Percentiles rank a stretch among this genome's conserved stretches.
Evolutionary conservation across 2,329 filamentous ascomycete species (phyloP).

Genomic region (Mollisiaceae sp.): DNA sequence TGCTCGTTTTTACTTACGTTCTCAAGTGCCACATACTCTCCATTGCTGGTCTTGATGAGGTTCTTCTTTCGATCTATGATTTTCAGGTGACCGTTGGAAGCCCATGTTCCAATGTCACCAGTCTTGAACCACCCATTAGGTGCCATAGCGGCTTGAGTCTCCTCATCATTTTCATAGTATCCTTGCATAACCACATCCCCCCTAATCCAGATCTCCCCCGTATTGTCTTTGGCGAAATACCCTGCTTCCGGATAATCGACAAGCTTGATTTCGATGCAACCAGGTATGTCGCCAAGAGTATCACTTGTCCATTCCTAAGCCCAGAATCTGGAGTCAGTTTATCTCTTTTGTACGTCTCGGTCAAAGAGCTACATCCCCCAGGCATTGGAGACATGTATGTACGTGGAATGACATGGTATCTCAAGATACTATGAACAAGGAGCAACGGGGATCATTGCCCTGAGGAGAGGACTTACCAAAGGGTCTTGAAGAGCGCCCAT

Average conservation of each 20-base stretch:
- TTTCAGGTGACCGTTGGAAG: constrained; percentile 71
- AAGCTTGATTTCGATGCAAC: constrained; percentile 82
- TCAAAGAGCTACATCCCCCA: background rate
- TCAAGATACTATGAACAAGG: background rate
- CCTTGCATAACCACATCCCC: constrained; percentile 74
- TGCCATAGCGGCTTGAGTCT: constrained; percentile 64
- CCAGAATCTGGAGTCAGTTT: background rate
- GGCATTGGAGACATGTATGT: too few relatives aligned
- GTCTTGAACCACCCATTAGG: constrained; percentile 84
- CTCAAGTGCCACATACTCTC: constrained; percentile 96
- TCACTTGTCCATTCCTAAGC: constrained; percentile 73
- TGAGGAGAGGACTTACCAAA: constrained; percentile 44
- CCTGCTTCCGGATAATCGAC: constrained; percentile 85
- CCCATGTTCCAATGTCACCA: constrained; percentile 82
- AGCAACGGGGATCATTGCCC: background rate
- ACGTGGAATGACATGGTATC: too few relatives aligned
- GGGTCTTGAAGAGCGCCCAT: constrained; percentile 81
- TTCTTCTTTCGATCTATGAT: constrained; percentile 73
- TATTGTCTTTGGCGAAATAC: constrained; percentile 69
- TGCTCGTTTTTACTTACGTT: constrained; percentile 51
- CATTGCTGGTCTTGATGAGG: constrained; percentile 89
- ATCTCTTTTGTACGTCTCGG: background rate
- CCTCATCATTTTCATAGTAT: constrained; percentile 85
- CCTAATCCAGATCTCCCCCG: constrained; percentile 88
- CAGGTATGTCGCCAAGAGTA: constrained; percentile 78